Evolutionary conservation across 2,329 filamentous ascomycete genomes (phyloP), one percentile per base, ranked within the genome.

Genomic region (Colletotrichum cordylinicola): DNA sequence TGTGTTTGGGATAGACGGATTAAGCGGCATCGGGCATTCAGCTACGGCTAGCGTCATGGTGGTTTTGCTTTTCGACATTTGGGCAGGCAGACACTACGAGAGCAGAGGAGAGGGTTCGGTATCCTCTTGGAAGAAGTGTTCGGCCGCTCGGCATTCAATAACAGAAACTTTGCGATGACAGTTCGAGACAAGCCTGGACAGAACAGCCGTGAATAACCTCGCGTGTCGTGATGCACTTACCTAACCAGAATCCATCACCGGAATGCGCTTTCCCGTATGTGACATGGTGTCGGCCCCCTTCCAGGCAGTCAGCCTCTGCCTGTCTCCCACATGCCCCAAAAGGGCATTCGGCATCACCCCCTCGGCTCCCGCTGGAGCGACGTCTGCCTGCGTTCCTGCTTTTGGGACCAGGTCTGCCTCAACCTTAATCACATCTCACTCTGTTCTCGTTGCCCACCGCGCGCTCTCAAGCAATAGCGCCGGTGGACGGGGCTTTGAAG

Each of bases 1-100:
- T 71, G 27, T 73, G 21, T 33, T 43, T 29, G 18, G 56, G 43
- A 72, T 61, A 68, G 73, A 75, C 39, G 68, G 62, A 65, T 43
- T 56, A 52, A 52, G 43, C 21, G 31, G 48, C 73, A 73, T 68
- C 29, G 15, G 39, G 33, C n/a, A 58, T 55, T 43, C n/a, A 65
- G 73, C 69, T 9, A 68, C 33, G 43, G 70, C 18, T 24, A 58
- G 43, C n/a, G 58, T 58, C 43, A 73, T 55, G 29, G 48, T 21
- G 31, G 48, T 5, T 16, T 66, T 71, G 58, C 9, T 48, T 35
- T 72, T 24, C 12, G n/a, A 15, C n/a, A 37, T 21, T 10, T 16
- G 16, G 10, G 8, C 33, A 35, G 37, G 37, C 18, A 35, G n/a
- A 35, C 21, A 27, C 24, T 27, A 27, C 24, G 24, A 27, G 24